phyloP scores from a whole-genome alignment of 768 basidiomycete genomes.

The Auriculariales sp. region DNA sequence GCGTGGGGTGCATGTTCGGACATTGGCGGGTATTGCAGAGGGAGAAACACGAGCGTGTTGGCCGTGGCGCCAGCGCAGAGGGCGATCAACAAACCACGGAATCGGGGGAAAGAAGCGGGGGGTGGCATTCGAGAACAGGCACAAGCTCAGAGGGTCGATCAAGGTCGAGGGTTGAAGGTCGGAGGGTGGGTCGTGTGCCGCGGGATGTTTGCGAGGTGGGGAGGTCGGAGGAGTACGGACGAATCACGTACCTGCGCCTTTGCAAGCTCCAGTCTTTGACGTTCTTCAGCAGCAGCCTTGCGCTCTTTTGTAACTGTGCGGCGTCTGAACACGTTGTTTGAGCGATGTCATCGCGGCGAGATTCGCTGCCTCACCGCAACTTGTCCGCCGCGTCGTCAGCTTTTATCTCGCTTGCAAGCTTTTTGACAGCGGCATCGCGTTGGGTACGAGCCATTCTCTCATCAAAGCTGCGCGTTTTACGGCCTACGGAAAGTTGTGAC shows the following conservation, averaged over 20 bases:
- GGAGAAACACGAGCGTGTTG: too few species aligned
- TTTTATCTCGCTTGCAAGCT: conserved; percentile 56
- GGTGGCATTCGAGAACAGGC: not conserved
- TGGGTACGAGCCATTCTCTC: conserved; percentile 55
- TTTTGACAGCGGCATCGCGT: conserved; percentile 54
- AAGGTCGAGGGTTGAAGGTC: too few species aligned
- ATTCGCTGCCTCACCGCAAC: conserved; percentile 27
- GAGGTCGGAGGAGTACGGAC: not conserved
- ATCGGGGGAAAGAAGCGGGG: not conserved
- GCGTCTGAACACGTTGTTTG: conserved; percentile 25
- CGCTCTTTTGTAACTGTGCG: conserved; percentile 56
- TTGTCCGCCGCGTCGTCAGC: conserved; percentile 62
- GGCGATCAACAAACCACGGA: too few species aligned
- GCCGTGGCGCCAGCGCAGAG: too few species aligned
- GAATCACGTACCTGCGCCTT: conserved; percentile 38
- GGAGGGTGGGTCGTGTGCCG: too few species aligned
- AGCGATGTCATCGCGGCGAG: conserved; percentile 1
- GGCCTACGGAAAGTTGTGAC: conserved; percentile 46
- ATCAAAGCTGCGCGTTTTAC: conserved; percentile 54
- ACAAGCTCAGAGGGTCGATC: not conserved
- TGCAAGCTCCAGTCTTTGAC: conserved; percentile 34
- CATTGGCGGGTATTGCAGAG: too few species aligned
- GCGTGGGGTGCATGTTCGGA: too few species aligned
- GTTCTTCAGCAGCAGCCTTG: conserved; percentile 60
- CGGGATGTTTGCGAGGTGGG: not conserved